A percentile compares a stretch with the other conserved stretches of the same genome.
phyloP scores from a whole-genome alignment of 2,329 filamentous ascomycete species.

The Microdochium nivale region DNA sequence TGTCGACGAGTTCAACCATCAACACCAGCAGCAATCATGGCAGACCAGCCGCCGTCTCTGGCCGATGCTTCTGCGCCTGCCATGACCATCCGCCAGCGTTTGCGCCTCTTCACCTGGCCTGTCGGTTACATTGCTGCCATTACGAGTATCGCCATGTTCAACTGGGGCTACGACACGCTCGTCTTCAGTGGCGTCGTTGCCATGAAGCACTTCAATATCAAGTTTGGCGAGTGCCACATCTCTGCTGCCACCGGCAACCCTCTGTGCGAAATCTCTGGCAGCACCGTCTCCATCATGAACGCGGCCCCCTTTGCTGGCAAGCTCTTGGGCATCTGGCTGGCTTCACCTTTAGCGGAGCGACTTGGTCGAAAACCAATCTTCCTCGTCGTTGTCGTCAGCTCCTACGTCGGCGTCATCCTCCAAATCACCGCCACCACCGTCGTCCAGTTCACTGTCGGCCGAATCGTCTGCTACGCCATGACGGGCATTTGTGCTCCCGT shows the following conservation, averaged over 20 bases:
- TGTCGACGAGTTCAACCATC: background rate
- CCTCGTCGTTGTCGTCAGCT: background rate
- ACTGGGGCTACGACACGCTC: background rate
- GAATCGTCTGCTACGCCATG: constrained; percentile 19
- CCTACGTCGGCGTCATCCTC: constrained; percentile 13
- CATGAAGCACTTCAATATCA: background rate
- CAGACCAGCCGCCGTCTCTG: background rate
- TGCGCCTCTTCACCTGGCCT: background rate
- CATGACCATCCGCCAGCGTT: background rate
- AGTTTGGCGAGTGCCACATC: background rate
- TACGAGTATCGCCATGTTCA: background rate
- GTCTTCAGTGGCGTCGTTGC: background rate
- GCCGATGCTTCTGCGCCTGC: background rate
- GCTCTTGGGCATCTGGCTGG: background rate
- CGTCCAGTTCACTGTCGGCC: constrained; percentile 20
- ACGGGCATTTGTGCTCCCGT: constrained; percentile 22
- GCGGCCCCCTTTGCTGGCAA: background rate
- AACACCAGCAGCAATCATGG: background rate
- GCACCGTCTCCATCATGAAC: background rate
- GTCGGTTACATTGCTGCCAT: background rate
- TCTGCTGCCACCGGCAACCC: background rate
- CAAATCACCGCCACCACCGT: constrained; percentile 18
- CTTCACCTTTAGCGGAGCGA: background rate
- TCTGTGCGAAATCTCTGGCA: background rate
- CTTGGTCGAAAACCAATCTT: background rate